Base-by-base conservation (phyloP, 2,329 filamentous ascomycete genomes). In the Arthrobotrys conoides region DNA sequence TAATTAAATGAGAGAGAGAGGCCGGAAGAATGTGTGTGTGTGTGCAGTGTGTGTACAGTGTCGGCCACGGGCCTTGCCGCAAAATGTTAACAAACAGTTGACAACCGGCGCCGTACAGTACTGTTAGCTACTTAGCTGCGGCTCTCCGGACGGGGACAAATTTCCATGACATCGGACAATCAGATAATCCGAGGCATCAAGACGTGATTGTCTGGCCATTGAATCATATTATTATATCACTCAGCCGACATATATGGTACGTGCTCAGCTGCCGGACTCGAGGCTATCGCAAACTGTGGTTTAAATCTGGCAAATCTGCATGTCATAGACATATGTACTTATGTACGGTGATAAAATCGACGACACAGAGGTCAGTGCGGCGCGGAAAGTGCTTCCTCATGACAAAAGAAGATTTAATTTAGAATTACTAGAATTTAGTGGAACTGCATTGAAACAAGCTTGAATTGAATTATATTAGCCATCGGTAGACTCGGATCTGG, bases 181-280 rank as follows among this genome's bases (percentile, higher is more conserved):
- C 57, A 61, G 57, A 61, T 61, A 61, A 61, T 61, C 57, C 57
- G 57, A 61, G 33, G 33, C 41, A 33, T 61, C 57, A 61, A 61
- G 57, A 61, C 57, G 57, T 61, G 57, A 61, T 61, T 61, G 57
- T 61, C 57, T 61, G 18, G 20, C 36, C 57, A 61, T 30, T 8
- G n/a, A n/a, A n/a, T n/a, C n/a, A n/a, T n/a, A n/a, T n/a, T 22
- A 61, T 5, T 61, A 44, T 61, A 22, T 61, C 36, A 8, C 14
- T 44, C 36, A 44, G 41, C 33, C 57, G 57, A 61, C 24, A 61
- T 61, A 61, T 61, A 61, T 61, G 57, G 57, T 61, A 61, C 57
- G 57, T 61, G 57, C 57, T 61, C 18, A 41, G 20, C 12, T 16
- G 18, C 5, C n/a, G n/a, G n/a, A n/a, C n/a, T n/a, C n/a, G n/a